A percentile compares a stretch with the other conserved stretches of the same genome.
These are phyloP conservation scores for Phytophthora rubi DNA, from an alignment of 352 stramenopile genomes.

Conservation along the genomic window DNA sequence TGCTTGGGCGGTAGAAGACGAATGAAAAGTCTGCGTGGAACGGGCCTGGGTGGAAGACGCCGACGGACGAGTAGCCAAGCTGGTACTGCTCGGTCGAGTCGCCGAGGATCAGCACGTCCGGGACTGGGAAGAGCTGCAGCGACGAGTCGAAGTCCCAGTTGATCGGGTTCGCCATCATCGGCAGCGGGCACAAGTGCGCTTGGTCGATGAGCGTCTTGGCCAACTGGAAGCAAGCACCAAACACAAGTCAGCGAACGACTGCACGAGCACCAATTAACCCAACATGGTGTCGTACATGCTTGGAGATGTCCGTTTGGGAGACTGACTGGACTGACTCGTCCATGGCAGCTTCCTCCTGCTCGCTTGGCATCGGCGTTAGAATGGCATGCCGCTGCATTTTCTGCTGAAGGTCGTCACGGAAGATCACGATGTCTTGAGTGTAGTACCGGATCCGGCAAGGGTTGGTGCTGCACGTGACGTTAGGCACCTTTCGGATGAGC, in stretches of 20 bases:
- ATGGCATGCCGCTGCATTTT: conserved; percentile 92
- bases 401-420: conserved; percentile 91
- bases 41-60: conserved; percentile 79
- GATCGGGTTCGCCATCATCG: conserved; percentile 89
- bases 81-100: conserved; percentile 87
- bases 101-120: conserved; percentile 88
- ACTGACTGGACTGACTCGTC: conserved; percentile 30
- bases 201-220: conserved; percentile 93
- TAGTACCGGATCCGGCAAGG: conserved; percentile 94
- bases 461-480: conserved; percentile 90
- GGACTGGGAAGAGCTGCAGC: conserved; percentile 92
- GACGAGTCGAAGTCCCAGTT: conserved; percentile 95
- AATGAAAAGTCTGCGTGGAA: conserved; percentile 90
- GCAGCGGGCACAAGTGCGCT: conserved; percentile 92
- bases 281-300: conserved; percentile 61
- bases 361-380: conserved; percentile 57
- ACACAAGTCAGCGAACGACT: conserved; percentile 10
- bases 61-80: conserved; percentile 80
- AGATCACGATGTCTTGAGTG: conserved; percentile 94
- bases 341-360: conserved; percentile 35
- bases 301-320: conserved; percentile 75
- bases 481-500: conserved; percentile 70
- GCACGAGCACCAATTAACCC: not conserved
- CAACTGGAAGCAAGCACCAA: conserved; percentile 48
- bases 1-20: conserved; percentile 84